phyloP scores from a whole-genome alignment of 768 basidiomycete genomes.

The Trametes maxima region DNA sequence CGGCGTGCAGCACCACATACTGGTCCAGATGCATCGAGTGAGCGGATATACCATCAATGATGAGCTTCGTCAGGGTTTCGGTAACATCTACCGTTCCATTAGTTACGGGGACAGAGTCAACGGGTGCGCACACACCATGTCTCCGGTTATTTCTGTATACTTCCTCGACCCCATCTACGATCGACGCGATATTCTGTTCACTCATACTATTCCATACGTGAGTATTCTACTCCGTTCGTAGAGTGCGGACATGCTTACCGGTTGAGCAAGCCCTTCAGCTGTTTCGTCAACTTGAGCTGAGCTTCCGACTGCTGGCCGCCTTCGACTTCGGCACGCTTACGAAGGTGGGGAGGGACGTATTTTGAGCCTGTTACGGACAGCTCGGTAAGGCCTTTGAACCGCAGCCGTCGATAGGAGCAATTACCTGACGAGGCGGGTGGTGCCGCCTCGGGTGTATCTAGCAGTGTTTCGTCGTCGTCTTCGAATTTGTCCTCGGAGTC shows the following conservation, averaged over 20 bases:
- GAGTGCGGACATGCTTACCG: constrained; percentile 47
- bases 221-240: neutral
- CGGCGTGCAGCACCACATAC: constrained; percentile 86
- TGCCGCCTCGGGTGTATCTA: neutral
- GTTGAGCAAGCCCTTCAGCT: constrained; percentile 87
- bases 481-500: neutral
- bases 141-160: constrained; percentile 76
- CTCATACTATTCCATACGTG: constrained; percentile 62
- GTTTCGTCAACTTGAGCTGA: constrained; percentile 62
- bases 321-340: constrained; percentile 48
- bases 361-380: constrained; percentile 38
- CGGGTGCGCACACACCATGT: constrained; percentile 55
- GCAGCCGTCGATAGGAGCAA: too few relatives aligned
- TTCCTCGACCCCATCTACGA: constrained; percentile 73
- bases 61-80: constrained; percentile 70
- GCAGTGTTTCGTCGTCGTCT: neutral
- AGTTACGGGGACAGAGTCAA: neutral
- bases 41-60: constrained; percentile 78
- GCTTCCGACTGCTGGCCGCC: constrained; percentile 39
- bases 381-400: neutral
- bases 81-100: constrained; percentile 65
- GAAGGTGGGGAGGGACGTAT: constrained; percentile 85
- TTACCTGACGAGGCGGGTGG: neutral
- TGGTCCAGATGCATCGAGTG: constrained; percentile 85
- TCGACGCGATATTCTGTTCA: constrained; percentile 82